Evolutionary conservation across 345 rosid genomes (phyloP).

Genomic region (Aurinia saxatilis): DNA sequence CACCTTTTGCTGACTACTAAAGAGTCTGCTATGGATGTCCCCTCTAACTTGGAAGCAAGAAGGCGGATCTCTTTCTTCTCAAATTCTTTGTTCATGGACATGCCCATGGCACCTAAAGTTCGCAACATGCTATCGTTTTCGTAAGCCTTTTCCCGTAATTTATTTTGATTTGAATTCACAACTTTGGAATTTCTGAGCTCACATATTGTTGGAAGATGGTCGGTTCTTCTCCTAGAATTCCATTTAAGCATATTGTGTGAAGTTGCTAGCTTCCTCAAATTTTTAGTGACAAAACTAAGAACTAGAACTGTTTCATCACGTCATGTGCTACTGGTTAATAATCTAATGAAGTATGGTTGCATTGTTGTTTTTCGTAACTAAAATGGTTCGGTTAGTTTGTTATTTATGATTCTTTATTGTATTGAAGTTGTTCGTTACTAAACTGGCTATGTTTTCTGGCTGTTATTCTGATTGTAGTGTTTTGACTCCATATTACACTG

Average conservation of each 20-base stretch:
- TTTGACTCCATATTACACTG: constrained; percentile 88
- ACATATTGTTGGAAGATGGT: not conserved
- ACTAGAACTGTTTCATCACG: constrained; percentile 9
- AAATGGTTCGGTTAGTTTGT: not conserved
- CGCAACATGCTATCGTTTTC: constrained; percentile 99
- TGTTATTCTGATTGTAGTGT: constrained; percentile 52
- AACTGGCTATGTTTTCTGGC: constrained; percentile 12
- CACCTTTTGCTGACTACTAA: constrained; percentile 82
- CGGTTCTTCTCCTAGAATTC: not conserved
- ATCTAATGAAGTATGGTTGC: not conserved
- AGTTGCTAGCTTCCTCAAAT: not conserved
- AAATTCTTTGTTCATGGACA: constrained; percentile 95
- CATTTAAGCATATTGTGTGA: not conserved
- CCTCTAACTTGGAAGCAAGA: constrained; percentile 96
- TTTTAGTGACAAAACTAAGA: not conserved
- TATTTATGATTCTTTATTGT: not conserved
- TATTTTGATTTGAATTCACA: not conserved
- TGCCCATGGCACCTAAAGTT: constrained; percentile 97
- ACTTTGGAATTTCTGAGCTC: not conserved
- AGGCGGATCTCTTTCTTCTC: constrained; percentile 97
- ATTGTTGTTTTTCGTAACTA: not conserved
- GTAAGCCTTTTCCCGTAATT: constrained; percentile 46
- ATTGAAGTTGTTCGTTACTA: not conserved
- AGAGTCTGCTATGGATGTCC: constrained; percentile 99
- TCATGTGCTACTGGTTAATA: not conserved